Evolutionary conservation across 1,139 yeast genomes (phyloP).

Genomic region (Pneumocystis wakefieldiae): DNA sequence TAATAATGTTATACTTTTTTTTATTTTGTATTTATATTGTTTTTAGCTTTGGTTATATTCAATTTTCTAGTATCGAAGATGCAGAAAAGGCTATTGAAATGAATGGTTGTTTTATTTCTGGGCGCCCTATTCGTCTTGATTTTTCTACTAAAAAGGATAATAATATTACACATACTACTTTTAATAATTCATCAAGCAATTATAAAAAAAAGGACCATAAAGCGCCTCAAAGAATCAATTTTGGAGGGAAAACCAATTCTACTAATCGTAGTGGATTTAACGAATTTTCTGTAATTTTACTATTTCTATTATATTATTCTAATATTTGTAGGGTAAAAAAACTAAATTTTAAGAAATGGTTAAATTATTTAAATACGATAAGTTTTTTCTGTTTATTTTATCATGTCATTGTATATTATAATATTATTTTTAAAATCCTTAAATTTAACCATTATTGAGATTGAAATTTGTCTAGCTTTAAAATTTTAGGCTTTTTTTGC

Average conservation of each 20-base stretch:
- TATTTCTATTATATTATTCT: background rate
- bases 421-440: background rate
- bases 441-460: background rate
- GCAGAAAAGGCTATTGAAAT: slow-evolving; percentile 80
- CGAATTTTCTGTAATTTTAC: background rate
- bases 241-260: background rate
- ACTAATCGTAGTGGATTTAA: slow-evolving; percentile 1
- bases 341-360: background rate
- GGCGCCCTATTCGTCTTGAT: slow-evolving; percentile 90
- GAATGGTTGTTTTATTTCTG: slow-evolving; percentile 78
- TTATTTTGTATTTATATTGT: background rate
- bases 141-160: slow-evolving; percentile 77
- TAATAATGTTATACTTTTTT: background rate
- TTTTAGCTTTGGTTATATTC: slow-evolving; percentile 71
- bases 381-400: background rate
- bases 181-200: background rate
- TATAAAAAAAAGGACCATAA: background rate
- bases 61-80: slow-evolving; percentile 70
- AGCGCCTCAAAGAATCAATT: background rate
- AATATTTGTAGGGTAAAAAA: background rate
- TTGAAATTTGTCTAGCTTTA: background rate
- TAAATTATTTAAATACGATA: background rate
- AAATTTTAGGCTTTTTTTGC: background rate
- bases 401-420: background rate
- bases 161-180: slow-evolving; percentile 13